Evolutionary conservation across 306 rosid species (phyloP).

Genomic region (Crotalaria pallida): DNA sequence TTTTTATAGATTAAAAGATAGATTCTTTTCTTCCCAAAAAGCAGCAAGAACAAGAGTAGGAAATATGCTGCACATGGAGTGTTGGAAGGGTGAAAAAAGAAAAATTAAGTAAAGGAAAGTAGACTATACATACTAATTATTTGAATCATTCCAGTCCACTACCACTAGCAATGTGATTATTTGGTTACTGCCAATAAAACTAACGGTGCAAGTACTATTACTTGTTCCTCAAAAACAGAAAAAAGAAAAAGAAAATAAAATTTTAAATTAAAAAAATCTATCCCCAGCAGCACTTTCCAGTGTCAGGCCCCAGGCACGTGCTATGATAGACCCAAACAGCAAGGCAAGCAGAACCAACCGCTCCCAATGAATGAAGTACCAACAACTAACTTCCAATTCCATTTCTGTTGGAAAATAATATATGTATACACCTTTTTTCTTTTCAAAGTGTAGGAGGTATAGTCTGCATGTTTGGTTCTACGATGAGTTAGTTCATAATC

Average conservation of each 20-base stretch:
- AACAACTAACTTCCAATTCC: conserved; percentile 25
- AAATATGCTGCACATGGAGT: conserved; percentile 72
- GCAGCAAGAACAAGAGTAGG: conserved; percentile 37
- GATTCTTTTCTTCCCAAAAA: conserved; percentile 52
- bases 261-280: background rate
- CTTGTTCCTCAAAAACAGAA: background rate
- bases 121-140: too few relatives aligned
- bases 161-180: background rate
- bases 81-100: conserved; percentile 24
- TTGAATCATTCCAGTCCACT: too few relatives aligned
- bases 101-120: background rate
- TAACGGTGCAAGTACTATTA: background rate
- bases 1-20: conserved; percentile 37
- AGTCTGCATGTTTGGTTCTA: too few relatives aligned
- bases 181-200: background rate
- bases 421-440: too few relatives aligned
- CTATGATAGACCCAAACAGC: conserved; percentile 25
- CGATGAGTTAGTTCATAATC: too few relatives aligned
- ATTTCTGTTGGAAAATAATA: too few relatives aligned
- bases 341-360: conserved; percentile 5
- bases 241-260: too few relatives aligned
- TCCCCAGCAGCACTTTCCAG: background rate
- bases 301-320: conserved; percentile 49
- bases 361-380: conserved; percentile 31
- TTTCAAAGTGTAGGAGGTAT: too few relatives aligned